Evolutionary conservation across 2,329 filamentous ascomycete species (phyloP), one percentile per base, ranked within the genome.

Genomic region (Exserohilum rostratum): DNA sequence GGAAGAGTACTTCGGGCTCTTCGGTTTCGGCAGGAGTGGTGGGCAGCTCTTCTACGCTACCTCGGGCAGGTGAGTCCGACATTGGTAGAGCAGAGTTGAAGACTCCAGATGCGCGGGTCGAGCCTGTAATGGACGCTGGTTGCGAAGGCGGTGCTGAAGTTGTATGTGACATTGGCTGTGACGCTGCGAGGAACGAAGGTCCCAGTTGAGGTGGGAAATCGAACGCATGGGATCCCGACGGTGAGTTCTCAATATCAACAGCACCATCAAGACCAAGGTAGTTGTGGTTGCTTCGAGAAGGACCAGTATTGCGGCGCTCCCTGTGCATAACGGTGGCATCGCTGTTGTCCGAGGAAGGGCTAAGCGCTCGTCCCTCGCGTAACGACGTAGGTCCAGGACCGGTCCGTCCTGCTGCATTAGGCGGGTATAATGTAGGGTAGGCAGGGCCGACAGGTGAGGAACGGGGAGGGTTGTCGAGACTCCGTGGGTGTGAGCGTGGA

Each of bases 61-160:
- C 61, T 4, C 65, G 61, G 17, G 62, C 57, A 6, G 71, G 72
- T 2, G 66, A 72, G 65, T 96, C 90, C 1, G 87, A 84, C 78
- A 93, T 84, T 1, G 92, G 92, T 71, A 96, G 84, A 5, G 92
- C 92, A 0, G 92, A 96, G 57, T 90, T 90, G 78, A 96, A 96
- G 18, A 96, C 79, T 5, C 88, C 90, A 0, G 90, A 93, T 65
- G 85, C 88, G 37, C 88, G 86, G 2, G 73, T 66, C 6, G 64
- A 69, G 42, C 63, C 61, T 5, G 71, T 66, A 6, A 66, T 58
- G 5, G 72, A 71, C 7, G 60, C 31, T 25, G 69, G 57, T 33
- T 66, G 57, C 13, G 62, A 60, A 7, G 50, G 53, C 6, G 63
- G 63, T 29, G 63, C 54, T 11, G 67, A 65, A 15, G 60, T 53